These are phyloP conservation scores for Beauveria australis DNA, from an alignment of 2,329 filamentous ascomycete species.

Conservation along the genomic window DNA sequence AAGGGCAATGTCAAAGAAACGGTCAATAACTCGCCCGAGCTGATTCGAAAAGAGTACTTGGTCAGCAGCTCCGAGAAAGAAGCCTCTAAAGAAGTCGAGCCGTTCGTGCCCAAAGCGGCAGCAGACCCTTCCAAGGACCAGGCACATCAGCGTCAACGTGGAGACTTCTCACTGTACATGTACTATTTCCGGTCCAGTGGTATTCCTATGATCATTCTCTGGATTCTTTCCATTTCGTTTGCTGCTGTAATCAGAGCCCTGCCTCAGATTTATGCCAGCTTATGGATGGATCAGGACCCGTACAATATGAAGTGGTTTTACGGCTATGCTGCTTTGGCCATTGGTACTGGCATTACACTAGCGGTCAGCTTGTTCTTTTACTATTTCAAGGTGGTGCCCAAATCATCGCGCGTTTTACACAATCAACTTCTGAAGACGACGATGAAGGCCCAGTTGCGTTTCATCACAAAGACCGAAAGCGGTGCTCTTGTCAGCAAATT, in stretches of 20 bases:
- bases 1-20: constrained; percentile 1
- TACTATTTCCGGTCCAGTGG: constrained; percentile 9
- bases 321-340: constrained; percentile 1
- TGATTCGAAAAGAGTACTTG: constrained; percentile 3
- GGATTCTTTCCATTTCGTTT: not conserved
- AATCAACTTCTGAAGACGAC: not conserved
- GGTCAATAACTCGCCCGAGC: constrained; percentile 6
- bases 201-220: not conserved
- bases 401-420: constrained; percentile 7
- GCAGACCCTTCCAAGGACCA: constrained; percentile 4
- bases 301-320: constrained; percentile 9
- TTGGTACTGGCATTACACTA: not conserved
- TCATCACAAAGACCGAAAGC: constrained; percentile 5
- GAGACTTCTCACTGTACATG: constrained; percentile 11
- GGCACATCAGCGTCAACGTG: not conserved
- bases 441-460: constrained; percentile 13
- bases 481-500: constrained; percentile 16
- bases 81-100: not conserved
- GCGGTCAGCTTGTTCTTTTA: constrained; percentile 5
- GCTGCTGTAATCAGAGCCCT: not conserved
- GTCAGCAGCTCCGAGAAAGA: constrained; percentile 1
- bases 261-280: constrained; percentile 9
- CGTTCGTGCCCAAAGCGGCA: not conserved
- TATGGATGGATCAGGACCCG: constrained; percentile 12
- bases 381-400: constrained; percentile 9